Evolutionary conservation across 306 rosid genomes (phyloP).

Genomic region (Glycyrrhiza uralensis): DNA sequence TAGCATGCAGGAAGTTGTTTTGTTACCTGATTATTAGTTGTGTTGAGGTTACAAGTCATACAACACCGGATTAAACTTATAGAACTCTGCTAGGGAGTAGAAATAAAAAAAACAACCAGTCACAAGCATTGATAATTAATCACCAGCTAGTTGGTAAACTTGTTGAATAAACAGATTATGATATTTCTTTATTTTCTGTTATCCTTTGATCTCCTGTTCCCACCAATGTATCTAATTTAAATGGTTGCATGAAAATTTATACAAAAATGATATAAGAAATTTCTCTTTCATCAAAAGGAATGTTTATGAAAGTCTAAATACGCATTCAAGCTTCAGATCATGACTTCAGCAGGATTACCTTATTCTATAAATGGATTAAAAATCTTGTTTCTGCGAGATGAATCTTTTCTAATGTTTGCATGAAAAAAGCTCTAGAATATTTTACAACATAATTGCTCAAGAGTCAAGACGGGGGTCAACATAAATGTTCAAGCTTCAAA

Average conservation of each 20-base stretch:
- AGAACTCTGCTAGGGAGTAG: background rate
- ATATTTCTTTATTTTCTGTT: too few relatives aligned
- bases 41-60: background rate
- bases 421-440: background rate
- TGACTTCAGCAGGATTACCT: background rate
- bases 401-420: background rate
- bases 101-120: background rate
- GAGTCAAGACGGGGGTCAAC: background rate
- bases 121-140: background rate
- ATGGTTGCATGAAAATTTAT: background rate
- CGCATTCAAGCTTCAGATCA: background rate
- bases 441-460: conserved; percentile 4
- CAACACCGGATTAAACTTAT: background rate
- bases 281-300: background rate
- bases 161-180: too few relatives aligned
- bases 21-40: background rate
- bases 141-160: background rate
- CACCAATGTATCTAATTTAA: too few relatives aligned
- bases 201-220: too few relatives aligned
- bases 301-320: background rate
- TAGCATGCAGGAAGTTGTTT: conserved; percentile 4
- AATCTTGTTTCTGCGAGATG: background rate
- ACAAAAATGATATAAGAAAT: background rate
- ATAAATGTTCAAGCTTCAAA: conserved; percentile 17
- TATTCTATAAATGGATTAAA: background rate